phyloP scores from a whole-genome alignment of 1,139 yeast genomes.

The Yamadazyma aaseri region DNA sequence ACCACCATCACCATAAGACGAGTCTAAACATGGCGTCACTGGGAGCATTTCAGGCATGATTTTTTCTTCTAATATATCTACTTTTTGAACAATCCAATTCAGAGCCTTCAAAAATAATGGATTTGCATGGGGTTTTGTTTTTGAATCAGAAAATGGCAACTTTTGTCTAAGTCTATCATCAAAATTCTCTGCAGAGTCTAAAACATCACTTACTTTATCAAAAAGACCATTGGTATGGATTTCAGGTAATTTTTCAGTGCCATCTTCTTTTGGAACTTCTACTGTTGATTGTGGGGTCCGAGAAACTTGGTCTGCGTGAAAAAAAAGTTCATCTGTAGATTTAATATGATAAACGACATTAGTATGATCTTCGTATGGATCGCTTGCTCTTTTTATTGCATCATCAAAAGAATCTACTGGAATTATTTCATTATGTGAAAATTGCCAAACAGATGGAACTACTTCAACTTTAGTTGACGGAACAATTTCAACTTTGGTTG shows the following conservation, averaged over 20 bases:
- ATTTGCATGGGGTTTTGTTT: conserved; percentile 1
- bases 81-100: conserved; percentile 11
- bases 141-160: neutral
- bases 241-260: conserved; percentile 2
- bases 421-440: conserved; percentile 2
- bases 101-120: conserved; percentile 1
- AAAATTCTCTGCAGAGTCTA: conserved; percentile 1
- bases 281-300: neutral
- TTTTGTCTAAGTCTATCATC: conserved; percentile 4
- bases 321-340: conserved; percentile 11
- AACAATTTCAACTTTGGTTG: neutral
- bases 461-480: neutral
- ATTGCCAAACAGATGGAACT: neutral
- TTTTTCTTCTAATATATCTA: conserved; percentile 5
- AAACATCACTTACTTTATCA: conserved; percentile 3
- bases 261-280: conserved; percentile 6
- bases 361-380: neutral
- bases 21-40: conserved; percentile 15
- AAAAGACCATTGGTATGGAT: conserved; percentile 2
- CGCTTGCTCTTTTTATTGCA: conserved; percentile 5
- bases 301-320: conserved; percentile 3
- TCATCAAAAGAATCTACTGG: conserved; percentile 7
- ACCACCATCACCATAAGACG: conserved; percentile 16
- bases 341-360: conserved; percentile 7
- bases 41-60: conserved; percentile 11